These are phyloP conservation scores for Suhomyces sp. DNA, from an alignment of 805 yeast species.

Conservation along the genomic window DNA sequence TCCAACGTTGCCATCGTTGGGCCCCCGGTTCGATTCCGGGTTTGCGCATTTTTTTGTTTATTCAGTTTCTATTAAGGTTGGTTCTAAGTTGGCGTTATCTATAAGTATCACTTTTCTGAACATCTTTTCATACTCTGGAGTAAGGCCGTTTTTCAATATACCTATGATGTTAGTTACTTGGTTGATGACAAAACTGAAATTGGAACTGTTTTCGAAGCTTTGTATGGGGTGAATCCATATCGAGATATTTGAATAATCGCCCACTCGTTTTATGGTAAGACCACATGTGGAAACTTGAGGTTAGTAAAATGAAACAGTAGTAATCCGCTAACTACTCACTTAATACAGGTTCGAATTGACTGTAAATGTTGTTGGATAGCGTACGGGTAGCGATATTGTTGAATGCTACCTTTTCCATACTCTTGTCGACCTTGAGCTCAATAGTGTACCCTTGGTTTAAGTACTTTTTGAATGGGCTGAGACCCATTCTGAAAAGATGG, in stretches of 20 bases:
- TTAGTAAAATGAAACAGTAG: not conserved
- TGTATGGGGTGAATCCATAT: constrained; percentile 4
- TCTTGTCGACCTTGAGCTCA: constrained; percentile 7
- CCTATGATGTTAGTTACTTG: not conserved
- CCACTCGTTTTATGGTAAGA: constrained; percentile 2
- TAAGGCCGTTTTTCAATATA: not conserved
- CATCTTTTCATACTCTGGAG: not conserved
- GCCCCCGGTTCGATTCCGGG: constrained; percentile 6
- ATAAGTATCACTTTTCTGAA: not conserved
- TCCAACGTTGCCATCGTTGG: constrained; percentile 6
- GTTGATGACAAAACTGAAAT: not conserved
- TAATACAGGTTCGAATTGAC: not conserved
- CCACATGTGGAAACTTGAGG: constrained; percentile 9
- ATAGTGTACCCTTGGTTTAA: constrained; percentile 10
- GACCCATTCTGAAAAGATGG: constrained; percentile 7
- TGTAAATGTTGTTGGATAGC: constrained; percentile 6
- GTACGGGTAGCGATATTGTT: constrained; percentile 1
- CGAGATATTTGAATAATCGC: not conserved
- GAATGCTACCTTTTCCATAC: constrained; percentile 1
- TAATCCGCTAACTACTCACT: not conserved
- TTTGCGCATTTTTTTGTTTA: not conserved
- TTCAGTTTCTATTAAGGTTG: not conserved
- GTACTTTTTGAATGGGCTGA: constrained; percentile 4
- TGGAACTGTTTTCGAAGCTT: not conserved
- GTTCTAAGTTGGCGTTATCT: not conserved